Base-by-base conservation (phyloP, 345 rosid species). In the Eucalyptus rudis region DNA sequence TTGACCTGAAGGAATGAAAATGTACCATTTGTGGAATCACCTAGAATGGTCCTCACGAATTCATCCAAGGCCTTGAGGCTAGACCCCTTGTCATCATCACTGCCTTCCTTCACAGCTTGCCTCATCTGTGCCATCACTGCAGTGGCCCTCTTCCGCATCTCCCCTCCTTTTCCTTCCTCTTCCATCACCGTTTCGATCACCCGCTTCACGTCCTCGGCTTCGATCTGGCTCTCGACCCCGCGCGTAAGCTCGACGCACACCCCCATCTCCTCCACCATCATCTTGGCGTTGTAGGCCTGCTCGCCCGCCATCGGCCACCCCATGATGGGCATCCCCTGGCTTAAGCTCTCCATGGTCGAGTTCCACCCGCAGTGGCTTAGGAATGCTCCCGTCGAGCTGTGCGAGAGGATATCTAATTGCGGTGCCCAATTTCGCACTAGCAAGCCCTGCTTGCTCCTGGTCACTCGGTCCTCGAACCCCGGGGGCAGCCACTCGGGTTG, bases 201-300 rank as follows among this genome's bases (percentile, higher is more conserved):
- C 17, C 49, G 64, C 90, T 90, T 93, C 44, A 92, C 93, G 6
- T 89, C 71, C 13, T 90, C 44, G 12, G 87, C 85, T 7, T 31
- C 45, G 13, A 94, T 76, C 16, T 1, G 15, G 19, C 88, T 88
- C 17, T 92, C 89, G 27, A 89, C 6, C 36, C 94, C 93, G 84
- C 94, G 92, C 4, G 93, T 88, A 83, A 94, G 43, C 90, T 93
- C 94, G 51, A 92, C 89, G 15, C 91, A 25, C 4, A 93, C 93
- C 16, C 93, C 92, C 92, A 94, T 92, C 88, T 94, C 96, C 89
- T 95, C 95, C 58, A 89, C 92, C 88, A 94, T 54, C 95, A 93
- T 91, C 88, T 94, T 95, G 4, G 90, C 88, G 84, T 95, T 95
- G 64, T 90, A 94, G 7, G 90, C 86, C n/a, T n/a, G n/a, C n/a